Percentiles rank a stretch among this genome's conserved stretches.
These are phyloP conservation scores for Lantana camara DNA, from an alignment of 257 asterid genomes.

Conservation along the genomic window DNA sequence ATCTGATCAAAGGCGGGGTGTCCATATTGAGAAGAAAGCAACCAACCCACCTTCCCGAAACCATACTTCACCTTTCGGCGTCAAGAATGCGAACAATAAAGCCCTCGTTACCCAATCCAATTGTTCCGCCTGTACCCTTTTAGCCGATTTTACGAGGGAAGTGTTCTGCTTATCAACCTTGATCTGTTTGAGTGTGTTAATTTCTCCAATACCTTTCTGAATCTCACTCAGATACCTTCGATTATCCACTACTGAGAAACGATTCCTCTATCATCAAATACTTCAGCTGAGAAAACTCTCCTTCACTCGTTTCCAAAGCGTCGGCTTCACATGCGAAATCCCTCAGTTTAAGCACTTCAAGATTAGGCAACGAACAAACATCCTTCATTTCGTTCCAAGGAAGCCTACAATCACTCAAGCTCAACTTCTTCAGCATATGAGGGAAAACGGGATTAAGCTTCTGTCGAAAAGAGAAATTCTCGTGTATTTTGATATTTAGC, in stretches of 20 bases:
- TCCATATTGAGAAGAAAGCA: not conserved
- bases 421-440: slow-evolving; percentile 2
- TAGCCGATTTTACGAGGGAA: slow-evolving; percentile 13
- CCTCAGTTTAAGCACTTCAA: slow-evolving; percentile 16
- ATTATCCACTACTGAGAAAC: not conserved
- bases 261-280: not conserved
- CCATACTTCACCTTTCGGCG: too few species aligned
- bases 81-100: not conserved
- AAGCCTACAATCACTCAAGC: not conserved
- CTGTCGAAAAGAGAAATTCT: not conserved
- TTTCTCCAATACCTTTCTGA: not conserved
- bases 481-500: not conserved
- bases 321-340: not conserved
- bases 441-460: not conserved
- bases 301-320: slow-evolving; percentile 7
- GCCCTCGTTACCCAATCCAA: not conserved
- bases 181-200: not conserved
- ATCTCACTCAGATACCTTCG: not conserved
- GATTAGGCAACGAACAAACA: slow-evolving; percentile 2
- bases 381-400: not conserved
- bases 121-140: slow-evolving; percentile 5
- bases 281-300: slow-evolving; percentile 10
- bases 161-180: not conserved
- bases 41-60: not conserved
- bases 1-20: too few species aligned